Conservation (phyloP, 148 eudicot genomes). For the Silene conica region DNA sequence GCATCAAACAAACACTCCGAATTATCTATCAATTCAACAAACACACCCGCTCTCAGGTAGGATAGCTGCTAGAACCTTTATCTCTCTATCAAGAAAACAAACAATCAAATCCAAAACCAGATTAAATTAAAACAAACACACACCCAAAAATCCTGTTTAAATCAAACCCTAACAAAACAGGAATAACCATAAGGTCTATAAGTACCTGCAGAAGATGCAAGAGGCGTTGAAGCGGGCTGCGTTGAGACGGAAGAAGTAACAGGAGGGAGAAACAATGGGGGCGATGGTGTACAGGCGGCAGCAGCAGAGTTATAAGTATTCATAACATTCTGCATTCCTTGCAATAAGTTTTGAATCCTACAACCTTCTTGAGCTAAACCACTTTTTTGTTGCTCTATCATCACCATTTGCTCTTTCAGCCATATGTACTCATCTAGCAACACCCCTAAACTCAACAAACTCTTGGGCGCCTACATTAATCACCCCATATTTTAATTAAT, state of each 20-base stretch:
- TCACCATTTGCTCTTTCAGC: conserved; percentile 71
- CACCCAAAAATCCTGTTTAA: no score
- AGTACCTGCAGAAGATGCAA: conserved; percentile 37
- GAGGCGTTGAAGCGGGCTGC: conserved; percentile 13
- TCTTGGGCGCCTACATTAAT: conserved; percentile 53
- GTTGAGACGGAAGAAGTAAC: conserved; percentile 16
- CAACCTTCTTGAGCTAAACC: conserved; percentile 52
- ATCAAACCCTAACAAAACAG: no score
- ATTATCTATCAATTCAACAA: no score
- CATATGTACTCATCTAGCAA: conserved; percentile 73
- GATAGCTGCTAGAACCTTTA: no score
- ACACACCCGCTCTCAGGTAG: no score
- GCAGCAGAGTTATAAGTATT: conserved; percentile 45
- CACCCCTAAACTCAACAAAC: conserved; percentile 56
- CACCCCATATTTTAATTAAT: background rate
- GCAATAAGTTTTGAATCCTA: conserved; percentile 54
- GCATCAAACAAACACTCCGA: no score
- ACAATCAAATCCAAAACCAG: no score
- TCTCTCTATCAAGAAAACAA: no score
- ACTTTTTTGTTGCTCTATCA: conserved; percentile 53
- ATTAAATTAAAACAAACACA: no score
- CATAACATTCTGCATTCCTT: conserved; percentile 69
- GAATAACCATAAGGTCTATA: background rate
- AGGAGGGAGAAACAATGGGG: conserved; percentile 22
- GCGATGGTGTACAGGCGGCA: conserved; percentile 14